These are phyloP conservation scores for Cercospora citrullina DNA, from an alignment of 2,329 filamentous ascomycete genomes.

Conservation along the genomic window DNA sequence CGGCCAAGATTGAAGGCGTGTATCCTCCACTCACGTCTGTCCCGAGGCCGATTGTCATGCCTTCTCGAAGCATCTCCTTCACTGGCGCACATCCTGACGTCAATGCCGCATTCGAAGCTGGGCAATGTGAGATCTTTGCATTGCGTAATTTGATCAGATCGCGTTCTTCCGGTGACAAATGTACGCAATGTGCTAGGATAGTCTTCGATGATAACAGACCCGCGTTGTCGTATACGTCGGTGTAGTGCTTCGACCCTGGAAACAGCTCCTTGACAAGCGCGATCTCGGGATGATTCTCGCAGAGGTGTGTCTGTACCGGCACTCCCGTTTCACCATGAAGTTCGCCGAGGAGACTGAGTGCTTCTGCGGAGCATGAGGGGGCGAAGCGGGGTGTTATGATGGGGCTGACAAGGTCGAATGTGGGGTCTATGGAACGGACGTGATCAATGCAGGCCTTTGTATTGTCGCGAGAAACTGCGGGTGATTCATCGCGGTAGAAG, in stretches of 20 bases:
- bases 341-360: slow-evolving; percentile 64
- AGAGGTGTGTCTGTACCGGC: slow-evolving; percentile 85
- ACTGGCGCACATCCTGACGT: slow-evolving; percentile 78
- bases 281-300: slow-evolving; percentile 76
- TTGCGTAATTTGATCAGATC: slow-evolving; percentile 60
- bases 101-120: slow-evolving; percentile 79
- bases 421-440: slow-evolving; percentile 66
- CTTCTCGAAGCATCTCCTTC: slow-evolving; percentile 69
- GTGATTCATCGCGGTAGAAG: slow-evolving; percentile 75
- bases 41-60: slow-evolving; percentile 78
- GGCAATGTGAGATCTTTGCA: slow-evolving; percentile 79
- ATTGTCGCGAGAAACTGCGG: slow-evolving; percentile 57
- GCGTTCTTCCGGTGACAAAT: slow-evolving; percentile 69
- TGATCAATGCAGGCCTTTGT: slow-evolving; percentile 53
- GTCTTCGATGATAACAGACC: slow-evolving; percentile 71
- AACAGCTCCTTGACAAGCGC: slow-evolving; percentile 70
- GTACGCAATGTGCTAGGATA: slow-evolving; percentile 82
- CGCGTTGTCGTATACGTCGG: slow-evolving; percentile 73
- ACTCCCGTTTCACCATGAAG: slow-evolving; percentile 64
- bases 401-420: slow-evolving; percentile 65
- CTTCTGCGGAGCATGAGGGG: slow-evolving; percentile 53
- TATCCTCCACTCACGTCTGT: slow-evolving; percentile 92
- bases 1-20: slow-evolving; percentile 75
- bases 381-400: slow-evolving; percentile 74
- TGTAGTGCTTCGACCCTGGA: slow-evolving; percentile 64